These are phyloP conservation scores for Colletotrichum australisinense DNA, from an alignment of 2,329 filamentous ascomycete genomes.

Conservation along the genomic window DNA sequence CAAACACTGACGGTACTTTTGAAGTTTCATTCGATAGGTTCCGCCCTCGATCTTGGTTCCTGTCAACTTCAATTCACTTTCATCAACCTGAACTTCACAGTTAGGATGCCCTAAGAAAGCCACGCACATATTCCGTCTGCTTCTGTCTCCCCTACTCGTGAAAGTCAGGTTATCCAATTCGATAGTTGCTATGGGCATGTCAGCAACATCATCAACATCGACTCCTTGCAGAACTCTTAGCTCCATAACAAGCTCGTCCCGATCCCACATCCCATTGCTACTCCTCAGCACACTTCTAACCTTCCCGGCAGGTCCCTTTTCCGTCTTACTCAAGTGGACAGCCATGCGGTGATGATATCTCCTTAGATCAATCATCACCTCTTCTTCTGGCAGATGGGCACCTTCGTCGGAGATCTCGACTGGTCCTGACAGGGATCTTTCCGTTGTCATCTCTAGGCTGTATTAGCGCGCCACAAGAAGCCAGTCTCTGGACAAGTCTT, in stretches of 20 bases:
- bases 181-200: neutral
- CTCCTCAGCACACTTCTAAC: conserved; percentile 61
- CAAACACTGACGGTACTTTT: neutral
- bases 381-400: conserved; percentile 41
- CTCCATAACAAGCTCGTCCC: conserved; percentile 22
- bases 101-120: neutral
- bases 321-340: conserved; percentile 59
- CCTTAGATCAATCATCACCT: conserved; percentile 51
- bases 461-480: neutral
- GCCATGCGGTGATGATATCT: conserved; percentile 60
- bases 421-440: conserved; percentile 51
- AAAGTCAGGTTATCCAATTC: neutral
- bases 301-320: conserved; percentile 59
- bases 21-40: neutral
- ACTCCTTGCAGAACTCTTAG: neutral
- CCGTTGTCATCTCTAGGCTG: conserved; percentile 43
- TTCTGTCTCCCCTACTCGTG: neutral
- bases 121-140: neutral
- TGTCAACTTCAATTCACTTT: neutral
- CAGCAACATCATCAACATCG: neutral
- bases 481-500: neutral
- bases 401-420: too few species aligned
- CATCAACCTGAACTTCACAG: neutral
- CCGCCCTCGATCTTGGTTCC: neutral
- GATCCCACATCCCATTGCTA: conserved; percentile 55